These are phyloP conservation scores for Oryza nivara DNA, from an alignment of 176 grass and related monocot species.

Conservation along the genomic window DNA sequence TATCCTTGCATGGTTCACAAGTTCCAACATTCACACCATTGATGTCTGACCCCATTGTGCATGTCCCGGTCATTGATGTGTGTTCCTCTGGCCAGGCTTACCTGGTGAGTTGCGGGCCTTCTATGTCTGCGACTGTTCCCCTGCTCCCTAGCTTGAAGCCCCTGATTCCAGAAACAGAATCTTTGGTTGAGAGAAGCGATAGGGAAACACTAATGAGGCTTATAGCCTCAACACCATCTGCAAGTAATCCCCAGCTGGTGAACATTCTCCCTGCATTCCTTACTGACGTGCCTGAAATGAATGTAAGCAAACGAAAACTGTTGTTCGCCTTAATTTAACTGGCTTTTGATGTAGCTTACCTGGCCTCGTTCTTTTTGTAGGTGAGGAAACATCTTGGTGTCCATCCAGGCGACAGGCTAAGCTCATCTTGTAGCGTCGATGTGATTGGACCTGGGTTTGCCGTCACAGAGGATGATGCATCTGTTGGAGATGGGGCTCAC, in stretches of 20 bases:
- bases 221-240: slow-evolving; percentile 62
- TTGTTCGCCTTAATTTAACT: not conserved
- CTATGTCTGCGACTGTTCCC: slow-evolving; percentile 70
- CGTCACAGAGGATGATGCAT: slow-evolving; percentile 28
- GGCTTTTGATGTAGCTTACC: slow-evolving; percentile 13
- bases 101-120: slow-evolving; percentile 80
- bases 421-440: slow-evolving; percentile 35
- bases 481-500: slow-evolving; percentile 17
- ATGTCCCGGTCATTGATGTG: slow-evolving; percentile 86
- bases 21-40: slow-evolving; percentile 77
- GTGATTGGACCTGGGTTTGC: slow-evolving; percentile 43
- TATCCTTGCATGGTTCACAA: slow-evolving; percentile 68
- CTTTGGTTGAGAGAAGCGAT: slow-evolving; percentile 75
- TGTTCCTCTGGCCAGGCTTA: slow-evolving; percentile 87
- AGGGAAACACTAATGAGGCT: slow-evolving; percentile 91
- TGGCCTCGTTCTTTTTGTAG: slow-evolving; percentile 28
- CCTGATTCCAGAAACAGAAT: slow-evolving; percentile 70
- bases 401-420: slow-evolving; percentile 15
- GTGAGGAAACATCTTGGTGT: slow-evolving; percentile 43
- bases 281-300: slow-evolving; percentile 44
- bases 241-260: slow-evolving; percentile 47
- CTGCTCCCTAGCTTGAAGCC: slow-evolving; percentile 66
- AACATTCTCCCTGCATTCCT: slow-evolving; percentile 56
- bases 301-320: slow-evolving; percentile 39
- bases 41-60: slow-evolving; percentile 98